Conservation (phyloP, 345 rosid genomes). For the Sisymbrium altissimum region DNA sequence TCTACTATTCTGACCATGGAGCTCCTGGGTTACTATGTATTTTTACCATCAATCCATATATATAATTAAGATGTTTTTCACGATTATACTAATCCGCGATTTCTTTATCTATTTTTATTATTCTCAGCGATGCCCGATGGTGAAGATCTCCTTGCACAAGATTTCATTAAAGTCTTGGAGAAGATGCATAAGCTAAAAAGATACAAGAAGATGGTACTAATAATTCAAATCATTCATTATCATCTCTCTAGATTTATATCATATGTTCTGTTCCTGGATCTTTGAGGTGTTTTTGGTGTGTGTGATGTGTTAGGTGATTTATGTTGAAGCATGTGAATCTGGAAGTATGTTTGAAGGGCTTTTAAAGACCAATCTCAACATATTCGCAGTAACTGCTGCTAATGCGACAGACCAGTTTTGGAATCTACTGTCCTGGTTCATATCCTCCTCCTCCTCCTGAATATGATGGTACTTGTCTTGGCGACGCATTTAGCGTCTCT, state of each 20-base stretch:
- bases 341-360: constrained; percentile 69
- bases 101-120: neutral
- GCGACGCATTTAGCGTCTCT: constrained; percentile 66
- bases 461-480: constrained; percentile 47
- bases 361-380: constrained; percentile 37
- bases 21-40: constrained; percentile 43
- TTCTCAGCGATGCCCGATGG: constrained; percentile 47
- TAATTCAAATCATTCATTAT: neutral
- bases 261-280: neutral
- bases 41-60: neutral
- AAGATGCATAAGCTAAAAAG: constrained; percentile 37
- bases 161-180: constrained; percentile 46
- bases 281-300: neutral
- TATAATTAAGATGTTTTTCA: neutral
- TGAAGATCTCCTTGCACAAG: constrained; percentile 27
- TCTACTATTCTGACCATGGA: constrained; percentile 69
- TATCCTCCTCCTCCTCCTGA: constrained; percentile 28
- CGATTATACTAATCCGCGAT: neutral
- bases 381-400: constrained; percentile 59
- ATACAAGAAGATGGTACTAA: constrained; percentile 48
- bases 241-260: neutral
- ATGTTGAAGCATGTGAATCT: constrained; percentile 64
- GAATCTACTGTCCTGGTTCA: constrained; percentile 38
- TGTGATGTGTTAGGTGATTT: constrained; percentile 45
- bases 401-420: constrained; percentile 48